phyloP scores from a whole-genome alignment of 2,329 filamentous ascomycete species.

The Plectosphaerella cucumerina region DNA sequence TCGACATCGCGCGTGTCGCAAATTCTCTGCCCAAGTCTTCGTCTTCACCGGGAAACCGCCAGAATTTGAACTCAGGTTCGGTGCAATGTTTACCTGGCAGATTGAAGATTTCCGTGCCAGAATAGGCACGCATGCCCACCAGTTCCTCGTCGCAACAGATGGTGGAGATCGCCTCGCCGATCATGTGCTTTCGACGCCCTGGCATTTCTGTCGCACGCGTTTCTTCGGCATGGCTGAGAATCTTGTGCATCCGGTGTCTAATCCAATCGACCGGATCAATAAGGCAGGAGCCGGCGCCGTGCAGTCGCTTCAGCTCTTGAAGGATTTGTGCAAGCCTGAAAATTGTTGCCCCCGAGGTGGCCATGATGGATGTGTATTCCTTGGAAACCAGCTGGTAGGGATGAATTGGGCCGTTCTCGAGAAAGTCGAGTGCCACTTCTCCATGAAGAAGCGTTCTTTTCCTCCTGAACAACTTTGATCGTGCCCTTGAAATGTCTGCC shows the following conservation, averaged over 20 bases:
- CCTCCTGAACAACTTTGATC: constrained; percentile 45
- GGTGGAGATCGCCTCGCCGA: constrained; percentile 46
- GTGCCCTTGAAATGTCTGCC: constrained; percentile 9
- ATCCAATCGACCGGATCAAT: constrained; percentile 52
- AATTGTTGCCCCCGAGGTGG: constrained; percentile 49
- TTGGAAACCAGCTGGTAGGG: constrained; percentile 55
- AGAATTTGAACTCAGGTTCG: too few relatives aligned
- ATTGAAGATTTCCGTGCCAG: too few relatives aligned
- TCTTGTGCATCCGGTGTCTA: constrained; percentile 50
- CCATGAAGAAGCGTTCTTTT: constrained; percentile 53
- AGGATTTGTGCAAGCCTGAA: constrained; percentile 52
- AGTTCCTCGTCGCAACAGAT: constrained; percentile 55
- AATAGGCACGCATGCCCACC: constrained; percentile 39
- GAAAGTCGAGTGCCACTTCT: constrained; percentile 45
- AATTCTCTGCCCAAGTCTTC: too few relatives aligned
- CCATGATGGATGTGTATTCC: constrained; percentile 40
- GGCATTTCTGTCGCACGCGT: constrained; percentile 26
- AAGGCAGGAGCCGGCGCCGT: constrained; percentile 31
- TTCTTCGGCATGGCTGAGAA: constrained; percentile 25
- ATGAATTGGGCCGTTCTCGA: constrained; percentile 45
- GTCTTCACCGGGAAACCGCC: too few relatives aligned
- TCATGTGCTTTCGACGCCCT: constrained; percentile 45
- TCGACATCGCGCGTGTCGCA: too few relatives aligned
- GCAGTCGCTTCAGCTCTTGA: constrained; percentile 49
- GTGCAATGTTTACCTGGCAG: too few relatives aligned